Evolutionary conservation across 129 eudicot genomes (phyloP).

Genomic region (Erigeron canadensis): DNA sequence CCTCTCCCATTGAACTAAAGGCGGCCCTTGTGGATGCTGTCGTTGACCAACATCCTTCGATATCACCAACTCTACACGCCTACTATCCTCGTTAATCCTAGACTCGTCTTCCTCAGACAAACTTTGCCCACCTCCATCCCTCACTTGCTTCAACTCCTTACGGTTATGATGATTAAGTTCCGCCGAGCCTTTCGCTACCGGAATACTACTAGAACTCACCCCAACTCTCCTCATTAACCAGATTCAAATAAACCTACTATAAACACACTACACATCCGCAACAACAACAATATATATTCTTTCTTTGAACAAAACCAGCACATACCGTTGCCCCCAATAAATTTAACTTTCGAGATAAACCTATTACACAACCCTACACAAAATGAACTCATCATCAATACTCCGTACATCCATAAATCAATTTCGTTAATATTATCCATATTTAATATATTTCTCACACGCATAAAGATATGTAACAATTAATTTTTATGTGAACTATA

Average conservation of each 20-base stretch:
- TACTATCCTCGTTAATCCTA: constrained; percentile 31
- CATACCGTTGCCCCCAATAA: constrained; percentile 49
- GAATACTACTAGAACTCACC: constrained; percentile 34
- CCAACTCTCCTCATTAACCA: constrained; percentile 63
- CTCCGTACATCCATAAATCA: background rate
- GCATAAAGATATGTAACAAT: too few species aligned
- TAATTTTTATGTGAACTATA: too few species aligned
- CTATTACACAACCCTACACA: constrained; percentile 31
- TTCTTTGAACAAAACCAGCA: constrained; percentile 43
- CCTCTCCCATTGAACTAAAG: constrained; percentile 67
- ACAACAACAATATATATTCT: constrained; percentile 33
- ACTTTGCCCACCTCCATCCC: constrained; percentile 44
- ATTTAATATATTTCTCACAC: too few species aligned
- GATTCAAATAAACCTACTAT: constrained; percentile 52
- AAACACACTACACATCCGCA: constrained; percentile 33
- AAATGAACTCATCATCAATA: background rate
- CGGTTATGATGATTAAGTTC: constrained; percentile 38
- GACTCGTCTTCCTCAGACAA: constrained; percentile 43
- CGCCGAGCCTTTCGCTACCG: constrained; percentile 41
- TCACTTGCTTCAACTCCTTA: constrained; percentile 42
- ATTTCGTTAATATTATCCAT: background rate
- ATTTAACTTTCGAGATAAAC: constrained; percentile 19
- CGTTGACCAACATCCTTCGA: constrained; percentile 32
- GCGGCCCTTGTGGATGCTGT: constrained; percentile 48
- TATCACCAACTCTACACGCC: constrained; percentile 20